phyloP scores from a whole-genome alignment of 306 rosid species.

The Sicyos baderoa region DNA sequence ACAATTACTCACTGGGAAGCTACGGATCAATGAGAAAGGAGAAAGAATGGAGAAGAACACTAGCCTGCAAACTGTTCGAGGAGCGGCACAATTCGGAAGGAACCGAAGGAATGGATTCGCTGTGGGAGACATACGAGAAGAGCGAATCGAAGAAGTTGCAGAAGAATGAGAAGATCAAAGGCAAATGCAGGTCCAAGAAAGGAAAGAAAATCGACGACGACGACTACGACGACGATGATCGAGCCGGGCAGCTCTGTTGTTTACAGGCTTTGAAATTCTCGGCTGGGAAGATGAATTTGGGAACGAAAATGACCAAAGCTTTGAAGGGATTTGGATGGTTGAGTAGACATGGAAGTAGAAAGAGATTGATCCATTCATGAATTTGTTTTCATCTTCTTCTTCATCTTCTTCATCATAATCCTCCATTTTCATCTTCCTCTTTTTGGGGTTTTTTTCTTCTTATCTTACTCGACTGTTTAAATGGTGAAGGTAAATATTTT shows the following conservation, averaged over 20 bases:
- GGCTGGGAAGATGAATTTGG: constrained; percentile 83
- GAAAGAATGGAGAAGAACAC: constrained; percentile 89
- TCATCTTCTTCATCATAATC: not conserved
- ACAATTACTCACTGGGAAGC: constrained; percentile 5
- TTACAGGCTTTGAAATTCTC: constrained; percentile 87
- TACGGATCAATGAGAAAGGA: constrained; percentile 79
- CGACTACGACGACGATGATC: constrained; percentile 25
- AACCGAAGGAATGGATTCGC: constrained; percentile 87
- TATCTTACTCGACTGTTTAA: not conserved
- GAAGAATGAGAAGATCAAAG: constrained; percentile 39
- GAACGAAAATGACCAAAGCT: constrained; percentile 79
- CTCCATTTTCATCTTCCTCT: not conserved
- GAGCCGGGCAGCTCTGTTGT: constrained; percentile 51
- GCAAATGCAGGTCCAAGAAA: not conserved
- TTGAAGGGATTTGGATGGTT: constrained; percentile 82
- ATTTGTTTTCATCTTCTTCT: not conserved
- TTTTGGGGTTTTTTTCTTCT: not conserved
- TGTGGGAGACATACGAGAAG: constrained; percentile 72
- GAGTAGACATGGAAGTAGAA: constrained; percentile 12
- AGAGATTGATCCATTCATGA: not conserved
- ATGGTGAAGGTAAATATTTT: constrained; percentile 8
- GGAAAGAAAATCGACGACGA: constrained; percentile 25
- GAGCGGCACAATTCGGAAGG: constrained; percentile 54
- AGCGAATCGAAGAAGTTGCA: constrained; percentile 19
- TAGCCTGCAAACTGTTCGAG: constrained; percentile 92